Evolutionary conservation across 768 basidiomycete genomes (phyloP).

Genomic region (Kwoniella pini): DNA sequence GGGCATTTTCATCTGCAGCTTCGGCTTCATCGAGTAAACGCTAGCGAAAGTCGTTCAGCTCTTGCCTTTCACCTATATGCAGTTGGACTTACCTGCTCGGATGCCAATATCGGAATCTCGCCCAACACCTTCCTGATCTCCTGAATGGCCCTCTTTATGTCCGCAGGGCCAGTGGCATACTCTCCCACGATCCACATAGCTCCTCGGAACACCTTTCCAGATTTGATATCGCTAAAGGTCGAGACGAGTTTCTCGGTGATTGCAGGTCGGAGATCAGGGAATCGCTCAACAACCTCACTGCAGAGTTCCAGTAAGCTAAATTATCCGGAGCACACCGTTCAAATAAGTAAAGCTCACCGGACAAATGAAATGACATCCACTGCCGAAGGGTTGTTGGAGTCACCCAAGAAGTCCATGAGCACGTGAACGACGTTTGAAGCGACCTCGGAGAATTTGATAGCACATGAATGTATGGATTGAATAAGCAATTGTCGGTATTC

Average conservation of each 20-base stretch:
- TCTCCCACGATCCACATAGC: constrained; percentile 98
- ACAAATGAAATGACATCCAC: constrained; percentile 90
- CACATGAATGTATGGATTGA: constrained; percentile 93
- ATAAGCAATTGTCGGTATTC: constrained; percentile 96
- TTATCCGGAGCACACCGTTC: not conserved
- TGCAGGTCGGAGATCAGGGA: constrained; percentile 76
- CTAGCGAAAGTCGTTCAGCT: constrained; percentile 30
- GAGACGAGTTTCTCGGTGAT: constrained; percentile 82
- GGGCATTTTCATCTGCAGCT: constrained; percentile 62
- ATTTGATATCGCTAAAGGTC: constrained; percentile 83
- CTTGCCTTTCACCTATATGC: not conserved
- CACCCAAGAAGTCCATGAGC: constrained; percentile 65
- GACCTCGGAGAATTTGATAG: constrained; percentile 94
- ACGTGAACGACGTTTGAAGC: constrained; percentile 89
- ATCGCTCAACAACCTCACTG: constrained; percentile 96
- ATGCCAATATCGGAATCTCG: constrained; percentile 95
- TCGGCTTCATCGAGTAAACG: constrained; percentile 72
- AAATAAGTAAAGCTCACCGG: constrained; percentile 58
- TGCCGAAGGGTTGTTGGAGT: constrained; percentile 91
- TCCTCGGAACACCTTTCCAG: constrained; percentile 94
- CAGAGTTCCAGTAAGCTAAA: constrained; percentile 7
- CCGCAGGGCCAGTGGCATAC: constrained; percentile 64
- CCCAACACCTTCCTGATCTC: constrained; percentile 84
- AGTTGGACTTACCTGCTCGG: constrained; percentile 65
- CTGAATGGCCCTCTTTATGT: constrained; percentile 71